Base-by-base conservation (phyloP, 148 eudicot genomes). In the Mesembryanthemum crystallinum region DNA sequence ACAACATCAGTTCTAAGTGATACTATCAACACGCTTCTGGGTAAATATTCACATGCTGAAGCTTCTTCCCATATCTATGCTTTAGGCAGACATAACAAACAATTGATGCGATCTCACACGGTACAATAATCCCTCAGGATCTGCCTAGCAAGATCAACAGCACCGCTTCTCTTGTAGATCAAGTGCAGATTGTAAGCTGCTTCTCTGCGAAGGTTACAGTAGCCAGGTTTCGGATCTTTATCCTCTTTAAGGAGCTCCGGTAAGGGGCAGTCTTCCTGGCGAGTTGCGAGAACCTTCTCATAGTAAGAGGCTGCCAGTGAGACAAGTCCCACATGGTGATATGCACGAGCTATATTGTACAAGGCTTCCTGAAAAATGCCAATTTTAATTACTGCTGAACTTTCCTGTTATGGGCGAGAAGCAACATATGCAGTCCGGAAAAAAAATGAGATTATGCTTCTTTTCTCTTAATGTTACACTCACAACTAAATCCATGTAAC, bases 111-210 rank as follows among this genome's bases (percentile, higher is more conserved):
- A 25, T 68, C 0, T 86, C 75, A 89, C 32, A 89, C 27, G 14
- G 80, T 75, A 78, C 94, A 85, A 74, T 89, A 77, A 77, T 94
- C 92, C 73, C 76, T 88, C 69, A 91, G 78, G 66, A 94, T 77
- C 85, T 94, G 98, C 78, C 98, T 88, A 10, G 98, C 97, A 73
- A 94, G 95, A 85, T 90, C 94, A 77, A 81, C 17, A 0, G 97
- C 89, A 52, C 97, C 97, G 45, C 97, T 91, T 33, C 77, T 88
- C 79, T 88, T 89, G 79, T 91, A 94, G 45, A 94, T 94, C 79
- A 91, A 77, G 73, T 91, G 98, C 79, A 94, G 77, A 79, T 94
- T 94, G 76, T 83, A 88, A 35, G 98, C 97, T 12, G 97, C 98
- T 85, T 94, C 98, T 80, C 97, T 84, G 37, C 94, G 88, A 33